A percentile compares a stretch with the other conserved stretches of the same genome.
phyloP scores from a whole-genome alignment of 495 filamentous ascomycete species.

The Aspergillus panamensis region DNA sequence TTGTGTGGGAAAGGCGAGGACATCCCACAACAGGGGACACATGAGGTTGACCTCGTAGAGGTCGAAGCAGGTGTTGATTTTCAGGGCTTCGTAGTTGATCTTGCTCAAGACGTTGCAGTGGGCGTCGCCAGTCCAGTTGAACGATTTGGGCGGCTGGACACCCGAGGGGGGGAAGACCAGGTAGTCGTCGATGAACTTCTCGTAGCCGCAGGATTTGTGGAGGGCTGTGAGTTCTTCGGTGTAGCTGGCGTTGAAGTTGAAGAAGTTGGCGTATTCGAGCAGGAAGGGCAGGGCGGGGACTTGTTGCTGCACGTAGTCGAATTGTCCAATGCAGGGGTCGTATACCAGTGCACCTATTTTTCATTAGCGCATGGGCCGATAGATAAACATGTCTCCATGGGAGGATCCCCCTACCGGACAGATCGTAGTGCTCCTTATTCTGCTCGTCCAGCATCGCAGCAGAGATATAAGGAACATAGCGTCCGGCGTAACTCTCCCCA shows the following conservation, averaged over 20 bases:
- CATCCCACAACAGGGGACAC: slow-evolving; percentile 45
- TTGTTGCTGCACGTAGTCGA: slow-evolving; percentile 38
- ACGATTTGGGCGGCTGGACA: slow-evolving; percentile 36
- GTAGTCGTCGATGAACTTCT: slow-evolving; percentile 52
- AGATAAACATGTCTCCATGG: not conserved
- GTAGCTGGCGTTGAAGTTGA: slow-evolving; percentile 56
- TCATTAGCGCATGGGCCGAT: not conserved
- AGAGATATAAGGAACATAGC: slow-evolving; percentile 55
- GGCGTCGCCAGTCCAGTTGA: slow-evolving; percentile 29
- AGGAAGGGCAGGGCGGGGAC: slow-evolving; percentile 48
- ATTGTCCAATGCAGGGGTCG: slow-evolving; percentile 43
- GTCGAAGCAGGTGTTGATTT: slow-evolving; percentile 60
- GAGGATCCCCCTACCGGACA: slow-evolving; percentile 10
- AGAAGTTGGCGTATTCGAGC: slow-evolving; percentile 49
- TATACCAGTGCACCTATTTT: slow-evolving; percentile 37
- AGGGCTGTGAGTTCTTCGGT: slow-evolving; percentile 44
- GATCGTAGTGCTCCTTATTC: slow-evolving; percentile 46
- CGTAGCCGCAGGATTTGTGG: slow-evolving; percentile 55
- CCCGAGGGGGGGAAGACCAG: slow-evolving; percentile 52
- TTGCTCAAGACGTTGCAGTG: slow-evolving; percentile 52
- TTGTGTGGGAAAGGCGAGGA: slow-evolving; percentile 44
- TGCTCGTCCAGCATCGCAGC: slow-evolving; percentile 50
- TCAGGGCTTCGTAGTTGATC: slow-evolving; percentile 43
- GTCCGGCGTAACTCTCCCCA: slow-evolving; percentile 58
- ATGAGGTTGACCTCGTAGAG: slow-evolving; percentile 52